Evolutionary conservation across 1,139 yeast genomes (phyloP).

Genomic region (Diutina catenulata): DNA sequence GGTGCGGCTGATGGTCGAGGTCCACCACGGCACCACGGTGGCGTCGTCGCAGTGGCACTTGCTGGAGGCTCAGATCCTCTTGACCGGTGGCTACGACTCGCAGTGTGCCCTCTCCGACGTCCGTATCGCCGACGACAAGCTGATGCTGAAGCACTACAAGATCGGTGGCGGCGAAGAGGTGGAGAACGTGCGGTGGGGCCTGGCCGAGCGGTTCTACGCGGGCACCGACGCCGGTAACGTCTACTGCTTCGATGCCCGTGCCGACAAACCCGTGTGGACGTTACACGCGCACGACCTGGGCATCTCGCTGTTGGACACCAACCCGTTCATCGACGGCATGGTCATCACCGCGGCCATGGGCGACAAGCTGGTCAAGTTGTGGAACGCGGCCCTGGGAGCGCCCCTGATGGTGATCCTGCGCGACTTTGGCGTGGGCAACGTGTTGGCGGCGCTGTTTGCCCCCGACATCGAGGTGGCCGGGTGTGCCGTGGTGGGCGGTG

Average conservation of each 20-base stretch:
- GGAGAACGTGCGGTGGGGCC: slow-evolving; percentile 67
- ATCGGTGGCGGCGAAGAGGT: slow-evolving; percentile 66
- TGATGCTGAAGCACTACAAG: slow-evolving; percentile 51
- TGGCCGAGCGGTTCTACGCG: slow-evolving; percentile 57
- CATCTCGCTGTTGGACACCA: slow-evolving; percentile 69
- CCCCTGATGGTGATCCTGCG: slow-evolving; percentile 89
- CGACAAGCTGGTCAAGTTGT: slow-evolving; percentile 74
- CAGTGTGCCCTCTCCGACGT: slow-evolving; percentile 74
- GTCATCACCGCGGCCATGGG: slow-evolving; percentile 86
- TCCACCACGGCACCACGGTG: slow-evolving; percentile 64
- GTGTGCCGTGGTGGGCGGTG: slow-evolving; percentile 80
- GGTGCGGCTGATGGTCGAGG: slow-evolving; percentile 52
- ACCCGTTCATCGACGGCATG: slow-evolving; percentile 58
- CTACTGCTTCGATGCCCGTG: slow-evolving; percentile 80
- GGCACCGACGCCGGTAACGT: slow-evolving; percentile 91
- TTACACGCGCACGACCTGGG: slow-evolving; percentile 96
- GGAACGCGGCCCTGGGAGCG: slow-evolving; percentile 51
- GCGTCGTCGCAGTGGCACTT: slow-evolving; percentile 84
- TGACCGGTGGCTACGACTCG: slow-evolving; percentile 91
- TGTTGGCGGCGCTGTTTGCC: slow-evolving; percentile 72
- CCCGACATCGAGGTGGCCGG: slow-evolving; percentile 85
- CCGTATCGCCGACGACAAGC: slow-evolving; percentile 53
- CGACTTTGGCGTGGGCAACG: slow-evolving; percentile 93
- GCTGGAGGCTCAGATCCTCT: slow-evolving; percentile 60
- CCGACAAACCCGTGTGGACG: slow-evolving; percentile 75